Evolutionary conservation across 441 rosid genomes (phyloP).

Genomic region (Pelargonium fulgidum): DNA sequence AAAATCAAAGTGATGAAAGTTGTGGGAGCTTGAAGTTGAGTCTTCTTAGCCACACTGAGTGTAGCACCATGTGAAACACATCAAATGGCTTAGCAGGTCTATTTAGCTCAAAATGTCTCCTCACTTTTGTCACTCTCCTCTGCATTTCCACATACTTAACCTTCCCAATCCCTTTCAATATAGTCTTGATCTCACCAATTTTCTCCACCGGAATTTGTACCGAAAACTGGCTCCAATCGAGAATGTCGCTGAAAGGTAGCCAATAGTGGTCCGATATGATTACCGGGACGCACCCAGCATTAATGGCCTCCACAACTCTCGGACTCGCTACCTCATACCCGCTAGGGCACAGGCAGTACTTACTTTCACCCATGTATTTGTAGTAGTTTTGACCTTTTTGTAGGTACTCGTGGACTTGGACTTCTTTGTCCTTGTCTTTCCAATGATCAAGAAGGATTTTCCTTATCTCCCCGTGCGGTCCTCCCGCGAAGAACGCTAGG

Average conservation of each 20-base stretch:
- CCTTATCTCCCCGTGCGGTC: conserved; percentile 51
- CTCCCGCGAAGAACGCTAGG: conserved; percentile 72
- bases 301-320: conserved; percentile 53
- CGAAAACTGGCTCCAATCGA: conserved; percentile 59
- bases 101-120: conserved; percentile 55
- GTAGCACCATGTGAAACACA: conserved; percentile 62
- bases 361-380: conserved; percentile 45
- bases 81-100: conserved; percentile 65
- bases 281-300: conserved; percentile 65
- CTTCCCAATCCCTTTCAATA: conserved; percentile 33
- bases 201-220: conserved; percentile 42
- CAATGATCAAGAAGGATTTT: conserved; percentile 44
- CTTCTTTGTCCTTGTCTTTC: conserved; percentile 46
- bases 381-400: conserved; percentile 28
- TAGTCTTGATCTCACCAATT: conserved; percentile 50
- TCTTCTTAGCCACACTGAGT: conserved; percentile 75
- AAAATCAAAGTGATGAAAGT: background rate
- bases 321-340: conserved; percentile 86
- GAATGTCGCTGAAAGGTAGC: conserved; percentile 69
- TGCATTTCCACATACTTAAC: conserved; percentile 42
- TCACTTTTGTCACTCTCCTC: conserved; percentile 44
- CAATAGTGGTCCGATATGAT: conserved; percentile 54
- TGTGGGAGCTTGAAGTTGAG: conserved; percentile 38
- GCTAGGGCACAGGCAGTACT: conserved; percentile 74
- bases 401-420: conserved; percentile 43